Percentiles rank a stretch among this genome's conserved stretches.
These are phyloP conservation scores for Pleodorina starrii DNA, from an alignment of 139 green algal genomes.

Conservation along the genomic window DNA sequence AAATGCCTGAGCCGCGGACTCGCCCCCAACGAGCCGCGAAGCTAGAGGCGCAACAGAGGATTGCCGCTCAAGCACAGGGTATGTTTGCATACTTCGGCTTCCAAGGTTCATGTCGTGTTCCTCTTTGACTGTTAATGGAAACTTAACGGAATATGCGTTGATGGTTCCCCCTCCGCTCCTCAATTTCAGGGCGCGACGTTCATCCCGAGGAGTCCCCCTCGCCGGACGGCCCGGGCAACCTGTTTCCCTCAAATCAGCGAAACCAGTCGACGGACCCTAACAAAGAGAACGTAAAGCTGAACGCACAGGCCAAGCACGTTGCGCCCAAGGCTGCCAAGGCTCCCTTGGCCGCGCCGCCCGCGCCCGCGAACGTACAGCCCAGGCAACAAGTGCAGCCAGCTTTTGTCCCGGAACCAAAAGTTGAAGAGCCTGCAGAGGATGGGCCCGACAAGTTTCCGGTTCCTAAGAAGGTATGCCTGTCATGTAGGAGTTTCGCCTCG, in stretches of 20 bases:
- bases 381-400: not conserved
- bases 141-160: not conserved
- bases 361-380: slow-evolving; percentile 5
- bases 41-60: slow-evolving; percentile 39
- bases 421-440: slow-evolving; percentile 40
- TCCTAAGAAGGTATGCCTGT: slow-evolving; percentile 32
- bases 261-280: slow-evolving; percentile 42
- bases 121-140: too few relatives aligned
- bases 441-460: slow-evolving; percentile 47
- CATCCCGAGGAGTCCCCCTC: slow-evolving; percentile 23
- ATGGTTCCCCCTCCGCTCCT: not conserved
- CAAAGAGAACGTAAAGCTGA: slow-evolving; percentile 48
- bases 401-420: slow-evolving; percentile 18
- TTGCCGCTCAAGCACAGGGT: slow-evolving; percentile 29
- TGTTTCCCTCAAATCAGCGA: slow-evolving; percentile 33
- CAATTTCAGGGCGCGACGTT: slow-evolving; percentile 25
- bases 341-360: slow-evolving; percentile 27
- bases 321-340: slow-evolving; percentile 45
- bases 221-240: slow-evolving; percentile 31
- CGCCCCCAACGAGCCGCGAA: slow-evolving; percentile 43
- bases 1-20: slow-evolving; percentile 43
- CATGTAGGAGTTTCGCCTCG: not conserved
- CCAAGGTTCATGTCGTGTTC: too few relatives aligned
- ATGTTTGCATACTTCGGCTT: not conserved
- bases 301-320: slow-evolving; percentile 38